Evolutionary conservation across 352 stramenopile genomes (phyloP).

Genomic region (Plasmopara viticola): DNA sequence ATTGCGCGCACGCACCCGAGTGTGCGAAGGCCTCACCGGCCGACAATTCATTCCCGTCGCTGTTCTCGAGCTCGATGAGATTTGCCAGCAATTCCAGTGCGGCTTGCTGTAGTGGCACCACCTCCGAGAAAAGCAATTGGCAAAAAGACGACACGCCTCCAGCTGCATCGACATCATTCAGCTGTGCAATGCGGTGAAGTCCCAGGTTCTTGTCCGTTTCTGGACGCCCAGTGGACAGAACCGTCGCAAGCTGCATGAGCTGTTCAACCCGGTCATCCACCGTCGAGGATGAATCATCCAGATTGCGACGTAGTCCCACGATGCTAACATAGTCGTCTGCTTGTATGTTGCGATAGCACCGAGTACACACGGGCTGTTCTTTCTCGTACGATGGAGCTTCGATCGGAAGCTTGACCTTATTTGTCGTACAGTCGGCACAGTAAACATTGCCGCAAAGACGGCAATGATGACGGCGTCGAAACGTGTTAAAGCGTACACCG

Average conservation of each 20-base stretch:
- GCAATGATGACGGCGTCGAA: slow-evolving; percentile 72
- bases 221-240: slow-evolving; percentile 48
- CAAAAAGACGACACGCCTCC: slow-evolving; percentile 71
- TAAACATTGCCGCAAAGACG: slow-evolving; percentile 68
- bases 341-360: slow-evolving; percentile 68
- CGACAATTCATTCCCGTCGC: slow-evolving; percentile 52
- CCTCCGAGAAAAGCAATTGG: slow-evolving; percentile 46
- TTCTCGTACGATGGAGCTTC: slow-evolving; percentile 52
- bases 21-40: slow-evolving; percentile 63
- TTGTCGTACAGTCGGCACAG: slow-evolving; percentile 68
- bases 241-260: slow-evolving; percentile 49
- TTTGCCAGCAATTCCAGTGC: slow-evolving; percentile 72
- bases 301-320: slow-evolving; percentile 49
- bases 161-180: slow-evolving; percentile 81
- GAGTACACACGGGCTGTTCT: slow-evolving; percentile 65
- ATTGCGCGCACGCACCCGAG: slow-evolving; percentile 41
- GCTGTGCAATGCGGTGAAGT: slow-evolving; percentile 61
- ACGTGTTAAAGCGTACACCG: slow-evolving; percentile 61
- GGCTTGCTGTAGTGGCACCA: slow-evolving; percentile 47
- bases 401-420: slow-evolving; percentile 61
- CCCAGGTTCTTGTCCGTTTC: slow-evolving; percentile 65
- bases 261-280: slow-evolving; percentile 65
- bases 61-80: slow-evolving; percentile 68
- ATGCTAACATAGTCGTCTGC: slow-evolving; percentile 71
- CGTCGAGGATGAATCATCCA: slow-evolving; percentile 36